These are phyloP conservation scores for Scheffersomyces parashehatae DNA, from an alignment of 1,139 yeast species.

Conservation along the genomic window DNA sequence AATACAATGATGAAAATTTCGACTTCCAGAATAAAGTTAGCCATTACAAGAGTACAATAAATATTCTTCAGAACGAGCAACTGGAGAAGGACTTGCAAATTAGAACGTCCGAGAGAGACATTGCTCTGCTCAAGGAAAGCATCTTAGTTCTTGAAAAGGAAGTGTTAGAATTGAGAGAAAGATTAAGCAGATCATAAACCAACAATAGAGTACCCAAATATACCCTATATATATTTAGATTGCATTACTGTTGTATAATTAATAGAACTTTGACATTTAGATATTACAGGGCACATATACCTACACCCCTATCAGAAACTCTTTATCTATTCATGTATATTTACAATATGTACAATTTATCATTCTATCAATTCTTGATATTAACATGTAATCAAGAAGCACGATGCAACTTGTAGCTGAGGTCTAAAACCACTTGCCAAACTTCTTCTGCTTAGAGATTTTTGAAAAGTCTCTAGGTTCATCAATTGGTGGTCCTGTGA, in stretches of 20 bases:
- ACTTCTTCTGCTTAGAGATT: slow-evolving; percentile 10
- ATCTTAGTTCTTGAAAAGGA: slow-evolving; percentile 63
- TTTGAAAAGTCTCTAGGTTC: slow-evolving; percentile 32
- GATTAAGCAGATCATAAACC: slow-evolving; percentile 17
- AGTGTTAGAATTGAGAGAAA: slow-evolving; percentile 58
- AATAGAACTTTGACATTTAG: neutral
- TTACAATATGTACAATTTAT: neutral
- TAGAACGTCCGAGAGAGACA: slow-evolving; percentile 38
- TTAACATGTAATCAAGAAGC: neutral
- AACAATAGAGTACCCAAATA: slow-evolving; percentile 1
- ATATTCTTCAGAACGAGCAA: slow-evolving; percentile 37
- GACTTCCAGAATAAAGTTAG: slow-evolving; percentile 44
- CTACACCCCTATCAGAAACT: too few species aligned
- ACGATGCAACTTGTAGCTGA: too few species aligned
- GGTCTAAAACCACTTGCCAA: slow-evolving; percentile 24
- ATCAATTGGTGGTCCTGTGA: slow-evolving; percentile 22
- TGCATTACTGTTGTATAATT: neutral
- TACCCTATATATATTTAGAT: neutral
- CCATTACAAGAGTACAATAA: slow-evolving; percentile 36
- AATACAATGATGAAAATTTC: slow-evolving; percentile 50
- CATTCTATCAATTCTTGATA: neutral
- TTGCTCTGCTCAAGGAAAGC: slow-evolving; percentile 52
- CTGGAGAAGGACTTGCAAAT: slow-evolving; percentile 43
- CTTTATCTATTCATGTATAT: neutral
- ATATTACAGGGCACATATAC: too few species aligned